These are phyloP conservation scores for Aspergillus udagawae DNA, from an alignment of 2,329 filamentous ascomycete species.

Conservation along the genomic window DNA sequence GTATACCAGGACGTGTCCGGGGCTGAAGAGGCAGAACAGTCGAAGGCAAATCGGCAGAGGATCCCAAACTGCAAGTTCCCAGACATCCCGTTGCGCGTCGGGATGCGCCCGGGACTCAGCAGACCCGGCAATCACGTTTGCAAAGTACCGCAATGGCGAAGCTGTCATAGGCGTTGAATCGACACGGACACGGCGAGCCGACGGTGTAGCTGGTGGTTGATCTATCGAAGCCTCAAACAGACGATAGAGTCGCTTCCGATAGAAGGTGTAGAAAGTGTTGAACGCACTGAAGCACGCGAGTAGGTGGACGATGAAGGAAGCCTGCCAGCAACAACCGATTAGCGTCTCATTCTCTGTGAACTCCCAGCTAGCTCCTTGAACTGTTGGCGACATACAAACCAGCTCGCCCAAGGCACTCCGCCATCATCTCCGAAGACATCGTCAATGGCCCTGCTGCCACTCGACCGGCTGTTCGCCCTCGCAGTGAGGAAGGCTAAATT, in stretches of 20 bases:
- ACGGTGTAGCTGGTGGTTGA: constrained; percentile 69
- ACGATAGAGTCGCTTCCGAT: constrained; percentile 78
- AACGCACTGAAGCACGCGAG: constrained; percentile 63
- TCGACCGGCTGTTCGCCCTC: constrained; percentile 66
- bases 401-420: constrained; percentile 62
- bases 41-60: constrained; percentile 78
- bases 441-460: constrained; percentile 54
- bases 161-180: constrained; percentile 74
- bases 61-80: constrained; percentile 93
- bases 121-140: constrained; percentile 63
- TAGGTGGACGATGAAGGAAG: constrained; percentile 66
- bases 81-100: constrained; percentile 72
- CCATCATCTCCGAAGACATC: constrained; percentile 78
- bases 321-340: constrained; percentile 41
- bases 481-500: constrained; percentile 81
- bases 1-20: constrained; percentile 88
- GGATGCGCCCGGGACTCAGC: constrained; percentile 84
- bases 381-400: constrained; percentile 50
- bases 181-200: constrained; percentile 81
- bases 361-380: background rate
- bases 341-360: background rate
- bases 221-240: constrained; percentile 87
- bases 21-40: constrained; percentile 87
- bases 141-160: constrained; percentile 73
- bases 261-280: constrained; percentile 80